These are phyloP conservation scores for Adansonia madagascariensis DNA, from an alignment of 441 rosid species.

Conservation along the genomic window DNA sequence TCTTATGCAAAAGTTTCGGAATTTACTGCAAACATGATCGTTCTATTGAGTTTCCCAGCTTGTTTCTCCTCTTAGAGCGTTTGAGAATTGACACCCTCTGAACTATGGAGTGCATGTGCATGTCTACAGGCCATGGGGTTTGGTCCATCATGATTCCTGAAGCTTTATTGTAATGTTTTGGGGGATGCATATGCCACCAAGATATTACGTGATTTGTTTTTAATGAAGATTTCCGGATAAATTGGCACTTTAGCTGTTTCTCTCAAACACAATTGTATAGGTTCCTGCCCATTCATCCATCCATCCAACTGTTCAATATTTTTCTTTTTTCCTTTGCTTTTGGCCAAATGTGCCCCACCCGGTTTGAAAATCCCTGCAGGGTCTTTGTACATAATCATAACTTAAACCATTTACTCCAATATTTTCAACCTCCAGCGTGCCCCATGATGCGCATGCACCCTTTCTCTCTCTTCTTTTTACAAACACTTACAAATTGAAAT, in stretches of 20 bases:
- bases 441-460: conserved; percentile 21
- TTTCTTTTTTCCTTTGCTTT: background rate
- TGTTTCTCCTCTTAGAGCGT: background rate
- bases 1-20: background rate
- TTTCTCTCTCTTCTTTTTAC: background rate
- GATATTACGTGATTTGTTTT: conserved; percentile 3
- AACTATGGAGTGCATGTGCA: conserved; percentile 1
- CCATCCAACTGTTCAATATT: background rate
- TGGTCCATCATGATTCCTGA: conserved; percentile 1
- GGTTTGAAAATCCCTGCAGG: conserved; percentile 14
- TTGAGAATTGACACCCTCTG: background rate
- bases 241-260: background rate
- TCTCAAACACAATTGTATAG: background rate
- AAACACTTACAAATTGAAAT: background rate
- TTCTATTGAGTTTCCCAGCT: background rate
- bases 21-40: background rate
- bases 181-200: conserved; percentile 5
- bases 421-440: background rate
- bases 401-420: conserved; percentile 11
- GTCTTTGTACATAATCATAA: conserved; percentile 10
- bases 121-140: background rate
- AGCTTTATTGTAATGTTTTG: background rate
- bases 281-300: background rate
- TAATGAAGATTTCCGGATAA: conserved; percentile 10
- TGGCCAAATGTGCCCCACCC: conserved; percentile 4